Conservation (phyloP, 2,329 filamentous ascomycete genomes). For the Parastagonospora nodorum region DNA sequence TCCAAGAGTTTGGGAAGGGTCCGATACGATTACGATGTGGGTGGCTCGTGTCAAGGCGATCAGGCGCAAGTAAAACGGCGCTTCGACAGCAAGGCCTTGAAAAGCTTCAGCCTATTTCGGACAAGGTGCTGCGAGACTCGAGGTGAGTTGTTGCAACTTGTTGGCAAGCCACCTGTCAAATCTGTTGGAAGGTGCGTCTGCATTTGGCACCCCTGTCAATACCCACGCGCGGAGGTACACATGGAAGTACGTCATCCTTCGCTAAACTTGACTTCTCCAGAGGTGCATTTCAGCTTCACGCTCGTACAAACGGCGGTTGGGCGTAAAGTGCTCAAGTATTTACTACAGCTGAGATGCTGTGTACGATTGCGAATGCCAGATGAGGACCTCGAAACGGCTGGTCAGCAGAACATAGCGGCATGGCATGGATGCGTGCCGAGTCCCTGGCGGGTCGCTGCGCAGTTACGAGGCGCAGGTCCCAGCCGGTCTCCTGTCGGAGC, state of each 20-base stretch:
- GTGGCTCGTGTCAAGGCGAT: slow-evolving; percentile 15
- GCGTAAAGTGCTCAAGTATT: not conserved
- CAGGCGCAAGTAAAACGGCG: not conserved
- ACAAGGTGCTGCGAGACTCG: not conserved
- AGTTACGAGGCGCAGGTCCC: slow-evolving; percentile 19
- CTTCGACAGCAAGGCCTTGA: not conserved
- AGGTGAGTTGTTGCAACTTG: not conserved
- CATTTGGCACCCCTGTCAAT: not conserved
- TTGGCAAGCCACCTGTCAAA: not conserved
- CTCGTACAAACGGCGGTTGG: not conserved
- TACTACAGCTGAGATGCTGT: not conserved
- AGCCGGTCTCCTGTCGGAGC: slow-evolving; percentile 3
- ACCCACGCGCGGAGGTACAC: not conserved
- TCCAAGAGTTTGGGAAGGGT: slow-evolving; percentile 8
- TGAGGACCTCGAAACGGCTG: slow-evolving; percentile 1
- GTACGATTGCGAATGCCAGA: not conserved
- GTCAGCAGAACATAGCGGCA: slow-evolving; percentile 9
- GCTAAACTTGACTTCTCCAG: not conserved
- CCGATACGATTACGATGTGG: slow-evolving; percentile 4
- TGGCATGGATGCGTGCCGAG: slow-evolving; percentile 8
- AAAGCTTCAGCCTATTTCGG: not conserved
- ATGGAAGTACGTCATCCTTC: not conserved
- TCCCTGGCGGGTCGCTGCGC: slow-evolving; percentile 11
- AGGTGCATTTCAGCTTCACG: not conserved
- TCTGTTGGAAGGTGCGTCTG: not conserved